These are phyloP conservation scores for Mikania micrantha DNA, from an alignment of 129 eudicot genomes.

Conservation along the genomic window DNA sequence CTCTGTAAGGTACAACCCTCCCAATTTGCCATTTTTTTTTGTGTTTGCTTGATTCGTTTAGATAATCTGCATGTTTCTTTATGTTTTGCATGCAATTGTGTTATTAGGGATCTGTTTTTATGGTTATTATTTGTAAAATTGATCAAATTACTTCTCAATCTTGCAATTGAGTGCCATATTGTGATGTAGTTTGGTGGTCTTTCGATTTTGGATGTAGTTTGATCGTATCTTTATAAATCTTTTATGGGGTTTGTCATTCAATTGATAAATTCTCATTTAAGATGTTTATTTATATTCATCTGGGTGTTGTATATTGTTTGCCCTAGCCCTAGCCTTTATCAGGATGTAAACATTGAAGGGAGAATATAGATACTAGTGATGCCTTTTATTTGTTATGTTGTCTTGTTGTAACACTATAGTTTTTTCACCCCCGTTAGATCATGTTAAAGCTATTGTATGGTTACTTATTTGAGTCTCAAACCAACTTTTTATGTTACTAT, in stretches of 20 bases:
- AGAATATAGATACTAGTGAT: too few relatives aligned
- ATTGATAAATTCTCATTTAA: neutral
- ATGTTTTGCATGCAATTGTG: neutral
- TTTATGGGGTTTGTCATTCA: neutral
- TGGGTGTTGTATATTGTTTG: too few relatives aligned
- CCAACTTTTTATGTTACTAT: too few relatives aligned
- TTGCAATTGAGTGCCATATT: neutral
- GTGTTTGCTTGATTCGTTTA: too few relatives aligned
- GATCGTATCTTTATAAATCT: neutral
- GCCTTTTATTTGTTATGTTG: too few relatives aligned
- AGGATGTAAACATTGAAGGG: too few relatives aligned
- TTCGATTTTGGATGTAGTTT: neutral
- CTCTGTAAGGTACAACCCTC: slow-evolving; percentile 13
- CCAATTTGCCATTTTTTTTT: neutral
- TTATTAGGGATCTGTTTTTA: neutral
- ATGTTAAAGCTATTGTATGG: too few relatives aligned
- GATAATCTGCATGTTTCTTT: neutral
- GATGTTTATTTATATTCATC: neutral
- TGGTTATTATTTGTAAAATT: neutral
- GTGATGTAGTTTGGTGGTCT: neutral
- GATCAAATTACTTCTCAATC: neutral
- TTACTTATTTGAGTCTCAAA: too few relatives aligned
- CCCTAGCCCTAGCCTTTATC: too few relatives aligned
- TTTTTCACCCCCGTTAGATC: too few relatives aligned
- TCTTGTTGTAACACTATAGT: too few relatives aligned